These are phyloP conservation scores for Camellia oleifera DNA, from an alignment of 179 eudicot species.

Conservation along the genomic window DNA sequence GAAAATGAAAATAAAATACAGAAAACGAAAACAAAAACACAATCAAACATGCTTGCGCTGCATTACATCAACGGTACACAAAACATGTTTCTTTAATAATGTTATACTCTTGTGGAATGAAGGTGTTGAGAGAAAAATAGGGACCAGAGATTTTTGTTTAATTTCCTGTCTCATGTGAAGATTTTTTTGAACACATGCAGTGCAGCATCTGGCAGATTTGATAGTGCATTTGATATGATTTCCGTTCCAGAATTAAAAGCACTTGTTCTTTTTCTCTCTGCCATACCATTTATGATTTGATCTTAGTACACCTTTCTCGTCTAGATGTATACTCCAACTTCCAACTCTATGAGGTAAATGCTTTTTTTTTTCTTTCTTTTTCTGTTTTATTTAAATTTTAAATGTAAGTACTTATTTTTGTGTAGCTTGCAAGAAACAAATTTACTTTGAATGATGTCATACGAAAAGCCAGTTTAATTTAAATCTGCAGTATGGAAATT, in stretches of 20 bases:
- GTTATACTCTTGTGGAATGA: neutral
- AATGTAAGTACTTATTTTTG: neutral
- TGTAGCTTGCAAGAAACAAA: neutral
- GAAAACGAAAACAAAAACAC: too few relatives aligned
- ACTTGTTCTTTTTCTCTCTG: neutral
- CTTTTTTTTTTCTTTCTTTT: neutral
- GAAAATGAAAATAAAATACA: too few relatives aligned
- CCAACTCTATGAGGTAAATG: neutral
- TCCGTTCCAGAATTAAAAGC: neutral
- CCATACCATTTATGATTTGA: neutral
- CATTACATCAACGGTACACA: neutral
- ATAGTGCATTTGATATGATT: neutral
- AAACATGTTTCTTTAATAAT: neutral
- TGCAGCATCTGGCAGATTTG: neutral
- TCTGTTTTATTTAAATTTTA: neutral
- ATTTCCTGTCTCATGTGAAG: conserved; percentile 6
- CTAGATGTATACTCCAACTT: neutral
- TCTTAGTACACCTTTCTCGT: neutral
- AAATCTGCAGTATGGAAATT: too few relatives aligned
- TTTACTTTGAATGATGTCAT: neutral
- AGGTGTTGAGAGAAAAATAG: neutral
- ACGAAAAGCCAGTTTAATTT: too few relatives aligned
- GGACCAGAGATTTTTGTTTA: neutral
- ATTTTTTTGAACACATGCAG: neutral
- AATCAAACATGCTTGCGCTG: too few relatives aligned